phyloP scores from a whole-genome alignment of 1,284 basidiomycete species.

The Moesziomyces sp. region DNA sequence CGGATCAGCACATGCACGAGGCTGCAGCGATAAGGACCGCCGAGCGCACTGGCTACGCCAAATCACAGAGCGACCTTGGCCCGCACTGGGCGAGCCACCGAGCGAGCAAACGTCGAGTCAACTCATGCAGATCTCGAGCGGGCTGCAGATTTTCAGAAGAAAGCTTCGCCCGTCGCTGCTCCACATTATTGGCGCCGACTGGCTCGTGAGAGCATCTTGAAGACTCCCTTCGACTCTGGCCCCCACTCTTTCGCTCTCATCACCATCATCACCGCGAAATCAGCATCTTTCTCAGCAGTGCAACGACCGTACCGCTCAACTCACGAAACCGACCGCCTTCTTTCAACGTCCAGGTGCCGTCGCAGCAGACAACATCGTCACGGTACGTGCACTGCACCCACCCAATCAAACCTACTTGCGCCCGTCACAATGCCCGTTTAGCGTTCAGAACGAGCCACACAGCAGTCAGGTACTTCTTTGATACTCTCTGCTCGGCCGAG shows the following conservation, averaged over 20 bases:
- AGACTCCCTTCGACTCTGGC: too few relatives aligned
- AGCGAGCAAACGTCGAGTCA: conserved; percentile 10
- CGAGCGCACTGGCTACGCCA: conserved; percentile 1
- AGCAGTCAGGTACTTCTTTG: too few relatives aligned
- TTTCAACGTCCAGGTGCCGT: background rate
- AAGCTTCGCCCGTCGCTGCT: background rate
- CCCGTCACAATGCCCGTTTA: too few relatives aligned
- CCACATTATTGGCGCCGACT: background rate
- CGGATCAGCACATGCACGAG: background rate
- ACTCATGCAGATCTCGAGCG: conserved; percentile 4
- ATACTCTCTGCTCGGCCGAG: too few relatives aligned
- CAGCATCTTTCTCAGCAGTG: background rate
- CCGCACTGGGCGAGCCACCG: background rate
- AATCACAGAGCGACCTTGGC: conserved; percentile 2
- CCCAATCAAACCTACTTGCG: too few relatives aligned
- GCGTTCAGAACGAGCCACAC: too few relatives aligned
- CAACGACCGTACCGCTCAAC: background rate
- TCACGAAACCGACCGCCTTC: background rate
- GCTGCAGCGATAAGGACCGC: conserved; percentile 6
- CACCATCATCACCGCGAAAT: background rate
- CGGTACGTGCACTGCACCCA: background rate
- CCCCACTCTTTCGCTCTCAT: background rate
- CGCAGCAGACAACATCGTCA: background rate
- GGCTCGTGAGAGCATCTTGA: background rate
- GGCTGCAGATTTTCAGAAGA: conserved; percentile 22